Percentiles rank a stretch among this genome's conserved stretches.
These are phyloP conservation scores for Neobulgaria alba DNA, from an alignment of 2,329 filamentous ascomycete species.

Conservation along the genomic window DNA sequence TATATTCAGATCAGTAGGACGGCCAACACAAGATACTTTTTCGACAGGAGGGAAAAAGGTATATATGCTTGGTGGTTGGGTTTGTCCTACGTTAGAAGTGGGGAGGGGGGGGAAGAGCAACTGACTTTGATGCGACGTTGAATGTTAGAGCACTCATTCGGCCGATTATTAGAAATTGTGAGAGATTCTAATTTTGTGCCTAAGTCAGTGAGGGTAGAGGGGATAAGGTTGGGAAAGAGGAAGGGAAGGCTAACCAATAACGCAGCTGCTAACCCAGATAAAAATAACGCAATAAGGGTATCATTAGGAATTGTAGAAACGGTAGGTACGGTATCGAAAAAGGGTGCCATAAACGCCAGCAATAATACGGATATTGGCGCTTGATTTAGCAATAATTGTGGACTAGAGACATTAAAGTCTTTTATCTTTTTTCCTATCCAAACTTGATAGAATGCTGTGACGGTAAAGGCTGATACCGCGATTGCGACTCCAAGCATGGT, in stretches of 20 bases:
- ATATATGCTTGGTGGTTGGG: too few relatives aligned
- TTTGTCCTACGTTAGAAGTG: too few relatives aligned
- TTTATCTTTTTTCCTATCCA: slow-evolving; percentile 41
- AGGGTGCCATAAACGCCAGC: slow-evolving; percentile 34
- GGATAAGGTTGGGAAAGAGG: too few relatives aligned
- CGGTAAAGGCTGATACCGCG: slow-evolving; percentile 35
- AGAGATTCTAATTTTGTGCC: too few relatives aligned
- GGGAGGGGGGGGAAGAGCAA: neutral
- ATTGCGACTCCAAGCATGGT: slow-evolving; percentile 35
- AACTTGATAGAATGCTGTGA: slow-evolving; percentile 38
- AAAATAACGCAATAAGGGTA: slow-evolving; percentile 33
- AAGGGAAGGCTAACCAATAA: slow-evolving; percentile 8
- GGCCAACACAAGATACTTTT: too few relatives aligned
- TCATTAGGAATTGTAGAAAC: slow-evolving; percentile 29
- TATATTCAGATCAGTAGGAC: neutral
- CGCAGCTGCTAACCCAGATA: slow-evolving; percentile 35
- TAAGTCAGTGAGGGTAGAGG: too few relatives aligned
- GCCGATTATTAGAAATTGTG: slow-evolving; percentile 33
- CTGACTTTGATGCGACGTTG: slow-evolving; percentile 27
- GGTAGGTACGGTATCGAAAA: slow-evolving; percentile 32
- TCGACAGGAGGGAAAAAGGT: too few relatives aligned
- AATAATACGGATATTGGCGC: slow-evolving; percentile 37
- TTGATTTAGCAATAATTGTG: slow-evolving; percentile 38
- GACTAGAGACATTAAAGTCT: slow-evolving; percentile 35
- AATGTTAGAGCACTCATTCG: slow-evolving; percentile 27